Evolutionary conservation across 1,139 yeast genomes (phyloP).

Genomic region (Candida mesenterica): DNA sequence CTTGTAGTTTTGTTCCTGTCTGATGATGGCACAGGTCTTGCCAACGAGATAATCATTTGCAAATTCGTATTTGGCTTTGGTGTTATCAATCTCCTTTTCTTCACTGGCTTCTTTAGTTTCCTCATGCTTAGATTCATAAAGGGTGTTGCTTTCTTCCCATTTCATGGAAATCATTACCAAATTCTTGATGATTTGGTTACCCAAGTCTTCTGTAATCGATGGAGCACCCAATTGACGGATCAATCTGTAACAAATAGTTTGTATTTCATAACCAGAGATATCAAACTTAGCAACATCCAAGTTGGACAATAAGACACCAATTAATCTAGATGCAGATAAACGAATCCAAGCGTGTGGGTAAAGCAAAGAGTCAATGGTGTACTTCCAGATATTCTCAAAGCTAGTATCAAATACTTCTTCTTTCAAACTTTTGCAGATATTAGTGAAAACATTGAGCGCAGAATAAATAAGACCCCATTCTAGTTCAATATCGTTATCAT

Average conservation of each 20-base stretch:
- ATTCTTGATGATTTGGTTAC: slow-evolving; percentile 65
- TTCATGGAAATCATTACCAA: slow-evolving; percentile 58
- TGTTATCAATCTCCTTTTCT: slow-evolving; percentile 9
- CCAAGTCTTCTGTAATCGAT: slow-evolving; percentile 60
- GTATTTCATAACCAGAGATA: slow-evolving; percentile 44
- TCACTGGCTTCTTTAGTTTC: slow-evolving; percentile 16
- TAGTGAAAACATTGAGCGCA: slow-evolving; percentile 54
- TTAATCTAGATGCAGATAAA: slow-evolving; percentile 60
- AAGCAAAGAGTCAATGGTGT: slow-evolving; percentile 54
- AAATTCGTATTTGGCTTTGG: slow-evolving; percentile 22
- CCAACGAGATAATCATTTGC: slow-evolving; percentile 65
- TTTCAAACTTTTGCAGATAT: slow-evolving; percentile 31
- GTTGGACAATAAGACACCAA: slow-evolving; percentile 50
- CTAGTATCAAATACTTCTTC: slow-evolving; percentile 27
- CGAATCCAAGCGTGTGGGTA: slow-evolving; percentile 96
- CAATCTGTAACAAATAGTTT: slow-evolving; percentile 63
- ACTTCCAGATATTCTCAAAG: slow-evolving; percentile 48
- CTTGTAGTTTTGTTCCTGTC: slow-evolving; percentile 56
- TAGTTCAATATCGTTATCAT: slow-evolving; percentile 33
- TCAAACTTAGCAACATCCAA: slow-evolving; percentile 33
- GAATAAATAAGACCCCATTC: slow-evolving; percentile 81
- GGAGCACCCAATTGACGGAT: slow-evolving; percentile 85
- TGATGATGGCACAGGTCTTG: slow-evolving; percentile 60
- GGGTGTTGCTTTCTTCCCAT: slow-evolving; percentile 55
- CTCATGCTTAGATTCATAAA: slow-evolving; percentile 22